A percentile compares a stretch with the other conserved stretches of the same genome.
Conservation (phyloP, 2,329 filamentous ascomycete species). For the Paecilomyces niveus region DNA sequence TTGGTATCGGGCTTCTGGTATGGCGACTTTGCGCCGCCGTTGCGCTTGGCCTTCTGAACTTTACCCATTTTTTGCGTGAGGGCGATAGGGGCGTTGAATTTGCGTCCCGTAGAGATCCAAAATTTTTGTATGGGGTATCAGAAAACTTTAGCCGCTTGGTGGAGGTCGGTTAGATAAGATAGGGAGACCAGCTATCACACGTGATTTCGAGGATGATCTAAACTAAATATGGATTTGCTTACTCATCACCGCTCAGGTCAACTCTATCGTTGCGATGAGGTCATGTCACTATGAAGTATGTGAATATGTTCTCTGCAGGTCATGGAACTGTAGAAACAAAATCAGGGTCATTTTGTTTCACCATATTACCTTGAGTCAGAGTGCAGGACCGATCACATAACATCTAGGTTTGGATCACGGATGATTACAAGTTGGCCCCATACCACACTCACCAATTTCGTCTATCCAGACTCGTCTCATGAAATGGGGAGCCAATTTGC, state of each 20-base stretch:
- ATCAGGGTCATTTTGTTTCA: not conserved
- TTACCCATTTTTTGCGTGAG: constrained; percentile 5
- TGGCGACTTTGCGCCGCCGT: constrained; percentile 1
- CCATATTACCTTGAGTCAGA: not conserved
- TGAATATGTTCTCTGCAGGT: not conserved
- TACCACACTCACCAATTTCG: too few species aligned
- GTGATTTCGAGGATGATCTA: not conserved
- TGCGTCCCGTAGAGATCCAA: not conserved
- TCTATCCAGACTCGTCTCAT: too few species aligned
- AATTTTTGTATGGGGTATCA: not conserved
- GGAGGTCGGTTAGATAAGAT: not conserved
- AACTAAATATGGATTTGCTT: not conserved
- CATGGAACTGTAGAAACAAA: not conserved
- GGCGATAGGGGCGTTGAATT: not conserved
- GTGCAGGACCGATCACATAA: not conserved
- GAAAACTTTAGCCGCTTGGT: not conserved
- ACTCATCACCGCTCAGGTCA: not conserved
- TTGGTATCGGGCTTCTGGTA: constrained; percentile 4
- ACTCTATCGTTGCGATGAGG: not conserved
- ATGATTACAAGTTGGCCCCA: not conserved
- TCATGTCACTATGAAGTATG: not conserved
- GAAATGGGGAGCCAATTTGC: not conserved
- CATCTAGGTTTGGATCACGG: not conserved
- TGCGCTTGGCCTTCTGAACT: constrained; percentile 1
- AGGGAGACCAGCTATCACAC: not conserved